phyloP scores from a whole-genome alignment of 495 filamentous ascomycete genomes.

The Penicillium paradoxum region DNA sequence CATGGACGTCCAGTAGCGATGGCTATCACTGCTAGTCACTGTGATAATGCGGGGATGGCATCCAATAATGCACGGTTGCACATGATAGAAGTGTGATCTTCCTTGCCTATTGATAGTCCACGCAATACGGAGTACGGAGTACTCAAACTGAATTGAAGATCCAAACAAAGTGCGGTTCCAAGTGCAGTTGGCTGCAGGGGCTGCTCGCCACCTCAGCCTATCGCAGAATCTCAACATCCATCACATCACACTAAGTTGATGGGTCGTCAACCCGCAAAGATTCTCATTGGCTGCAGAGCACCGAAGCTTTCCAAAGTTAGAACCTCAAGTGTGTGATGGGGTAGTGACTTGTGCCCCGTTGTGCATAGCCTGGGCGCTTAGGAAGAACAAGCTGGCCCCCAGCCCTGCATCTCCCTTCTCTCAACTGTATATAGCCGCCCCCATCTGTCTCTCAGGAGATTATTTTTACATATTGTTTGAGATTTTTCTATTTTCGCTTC shows the following conservation, averaged over 20 bases:
- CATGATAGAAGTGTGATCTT: not conserved
- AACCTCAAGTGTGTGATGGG: constrained; percentile 32
- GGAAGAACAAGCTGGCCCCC: constrained; percentile 18
- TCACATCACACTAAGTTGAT: constrained; percentile 3
- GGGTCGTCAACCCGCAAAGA: not conserved
- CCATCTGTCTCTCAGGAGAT: constrained; percentile 4
- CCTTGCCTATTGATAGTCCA: not conserved
- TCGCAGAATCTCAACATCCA: not conserved
- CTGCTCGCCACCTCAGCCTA: not conserved
- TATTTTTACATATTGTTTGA: constrained; percentile 31
- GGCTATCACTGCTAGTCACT: not conserved
- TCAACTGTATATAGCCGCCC: constrained; percentile 39
- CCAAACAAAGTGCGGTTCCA: not conserved
- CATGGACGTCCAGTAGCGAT: not conserved
- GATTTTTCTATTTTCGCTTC: constrained; percentile 29
- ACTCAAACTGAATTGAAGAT: not conserved
- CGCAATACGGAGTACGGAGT: no score
- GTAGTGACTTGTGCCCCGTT: constrained; percentile 20
- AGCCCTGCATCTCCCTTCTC: not conserved
- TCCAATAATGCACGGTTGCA: not conserved
- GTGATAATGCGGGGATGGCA: constrained; percentile 3
- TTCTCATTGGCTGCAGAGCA: constrained; percentile 9
- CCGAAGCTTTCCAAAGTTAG: constrained; percentile 11
- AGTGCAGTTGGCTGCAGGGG: constrained; percentile 4
- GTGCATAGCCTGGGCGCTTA: constrained; percentile 30